Evolutionary conservation across 2,329 filamentous ascomycete genomes (phyloP).

Genomic region (Colletotrichum camelliae): DNA sequence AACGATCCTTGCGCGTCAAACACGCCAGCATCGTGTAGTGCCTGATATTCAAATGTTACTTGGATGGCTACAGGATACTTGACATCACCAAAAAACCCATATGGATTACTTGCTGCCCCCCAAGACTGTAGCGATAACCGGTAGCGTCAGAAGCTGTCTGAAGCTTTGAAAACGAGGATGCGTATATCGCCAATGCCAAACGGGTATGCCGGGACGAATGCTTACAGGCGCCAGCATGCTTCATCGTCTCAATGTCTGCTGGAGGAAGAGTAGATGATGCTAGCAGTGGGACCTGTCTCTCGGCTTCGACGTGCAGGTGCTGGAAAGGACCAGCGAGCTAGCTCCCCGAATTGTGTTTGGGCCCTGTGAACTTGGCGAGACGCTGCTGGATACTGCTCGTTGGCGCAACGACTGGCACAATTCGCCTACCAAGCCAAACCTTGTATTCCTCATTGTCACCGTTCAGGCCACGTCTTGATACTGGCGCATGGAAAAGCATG

Average conservation of each 20-base stretch:
- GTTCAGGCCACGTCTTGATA: neutral
- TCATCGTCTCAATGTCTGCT: neutral
- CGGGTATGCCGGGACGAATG: neutral
- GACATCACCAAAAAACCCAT: neutral
- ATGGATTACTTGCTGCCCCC: no score
- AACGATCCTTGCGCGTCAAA: neutral
- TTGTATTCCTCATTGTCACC: neutral
- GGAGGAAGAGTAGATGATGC: neutral
- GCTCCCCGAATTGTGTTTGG: neutral
- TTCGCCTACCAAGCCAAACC: neutral
- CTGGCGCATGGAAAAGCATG: slow-evolving; percentile 5
- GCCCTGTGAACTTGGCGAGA: neutral
- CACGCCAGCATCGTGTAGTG: neutral
- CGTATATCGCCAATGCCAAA: neutral
- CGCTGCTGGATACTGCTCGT: neutral
- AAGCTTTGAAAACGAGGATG: neutral
- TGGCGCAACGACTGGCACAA: neutral
- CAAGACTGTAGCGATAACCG: no score
- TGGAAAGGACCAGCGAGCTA: neutral
- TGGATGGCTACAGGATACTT: neutral
- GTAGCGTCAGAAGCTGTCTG: no score
- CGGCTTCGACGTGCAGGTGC: neutral
- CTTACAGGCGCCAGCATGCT: neutral
- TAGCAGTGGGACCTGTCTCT: neutral
- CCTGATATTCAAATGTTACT: neutral